Base-by-base conservation (phyloP, 352 stramenopile species). In the Globisporangium spinosum region DNA sequence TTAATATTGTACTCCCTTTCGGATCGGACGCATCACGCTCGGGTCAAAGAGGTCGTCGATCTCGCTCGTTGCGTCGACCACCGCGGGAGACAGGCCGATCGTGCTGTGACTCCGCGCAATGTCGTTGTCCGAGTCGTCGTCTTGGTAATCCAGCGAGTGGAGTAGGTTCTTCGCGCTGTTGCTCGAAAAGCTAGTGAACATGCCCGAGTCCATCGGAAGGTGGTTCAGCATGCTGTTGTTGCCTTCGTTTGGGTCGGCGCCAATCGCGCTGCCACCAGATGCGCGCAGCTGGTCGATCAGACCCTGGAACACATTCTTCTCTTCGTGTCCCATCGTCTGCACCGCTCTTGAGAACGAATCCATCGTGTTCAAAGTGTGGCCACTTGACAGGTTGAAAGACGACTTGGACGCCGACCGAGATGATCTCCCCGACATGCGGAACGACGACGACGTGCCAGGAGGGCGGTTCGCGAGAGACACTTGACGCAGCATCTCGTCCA, bases 401-500 rank as follows among this genome's bases (percentile, higher is more conserved):
- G 55, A 58, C 38, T 64, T 69, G 27, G 64, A 69, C 20, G 64
- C 59, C 15, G 64, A 69, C 38, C 55, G 34, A 29, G 83, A 83
- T 57, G 86, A 85, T 20, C 82, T 87, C 51, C 69, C 81, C 5
- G 80, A 86, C 45, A 89, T 75, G 40, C 73, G 79, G 43, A 83
- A 75, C 64, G 82, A 77, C 64, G 74, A 73, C 43, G 58, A 68
- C 0, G 65, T 71, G 53, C 71, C 70, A 6, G 69, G 62, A 23
- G 68, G 51, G 20, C 54, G 65, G 20, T 90, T 89, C 47, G 77
- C 83, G 65, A 93, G 84, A 27, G 81, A 93, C 25, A 91, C 75
- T 3, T 83, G 78, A 25, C 78, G 77, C 40, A 93, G 81, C 76
- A 93, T 91, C 63, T 93, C 85, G 55, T 93, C 85, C 47, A 93